Base-by-base conservation (phyloP, 805 yeast species). In the Sungouiella thailandica region DNA sequence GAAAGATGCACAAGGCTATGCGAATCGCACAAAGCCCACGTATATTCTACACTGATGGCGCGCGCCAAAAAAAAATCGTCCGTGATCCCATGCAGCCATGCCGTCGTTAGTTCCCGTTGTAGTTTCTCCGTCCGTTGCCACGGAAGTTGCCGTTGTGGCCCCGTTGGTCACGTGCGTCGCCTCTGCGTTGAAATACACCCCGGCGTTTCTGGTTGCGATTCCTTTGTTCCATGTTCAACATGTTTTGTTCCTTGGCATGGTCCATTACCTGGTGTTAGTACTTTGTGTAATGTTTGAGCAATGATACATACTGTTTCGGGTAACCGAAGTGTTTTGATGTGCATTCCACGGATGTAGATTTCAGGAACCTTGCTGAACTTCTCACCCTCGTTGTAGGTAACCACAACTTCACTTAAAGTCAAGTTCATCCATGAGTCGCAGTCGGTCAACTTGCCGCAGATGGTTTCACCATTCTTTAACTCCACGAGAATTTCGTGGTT, bases 401-500 rank as follows among this genome's bases (percentile, higher is more conserved):
- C 83, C 30, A 79, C 74, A 11, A 82, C 97, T 43, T 88, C 80
- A 22, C 70, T 70, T 34, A 93, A 68, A 2, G 95, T 84, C 44
- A 93, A 68, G 58, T 93, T 93, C 99, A 93, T 93, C 88, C 94
- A 85, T 25, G 86, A 80, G 57, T 93, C 99, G 49, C 95, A 87
- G 52, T 85, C 83, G 36, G 78, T 76, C 39, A 93, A 68, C 36
- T 74, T 75, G 32, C 99, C 99, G 51, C 82, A 83, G 31, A 89
- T 68, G 7, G 90, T 80, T 51, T 86, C 96, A 22, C 97, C 96
- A 36, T 83, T 80, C 58, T 93, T 93, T 53, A 93, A 74, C 58
- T 90, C 98, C 31, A 93, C 86, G 52, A 83, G 72, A 51, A 93
- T 73, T 24, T 88, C 83, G 52, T 85, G 89, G 37, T 86, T 89